Percentiles rank a stretch among this genome's conserved stretches.
Conservation (phyloP, 306 rosid species). For the Casuarina equisetifolia region DNA sequence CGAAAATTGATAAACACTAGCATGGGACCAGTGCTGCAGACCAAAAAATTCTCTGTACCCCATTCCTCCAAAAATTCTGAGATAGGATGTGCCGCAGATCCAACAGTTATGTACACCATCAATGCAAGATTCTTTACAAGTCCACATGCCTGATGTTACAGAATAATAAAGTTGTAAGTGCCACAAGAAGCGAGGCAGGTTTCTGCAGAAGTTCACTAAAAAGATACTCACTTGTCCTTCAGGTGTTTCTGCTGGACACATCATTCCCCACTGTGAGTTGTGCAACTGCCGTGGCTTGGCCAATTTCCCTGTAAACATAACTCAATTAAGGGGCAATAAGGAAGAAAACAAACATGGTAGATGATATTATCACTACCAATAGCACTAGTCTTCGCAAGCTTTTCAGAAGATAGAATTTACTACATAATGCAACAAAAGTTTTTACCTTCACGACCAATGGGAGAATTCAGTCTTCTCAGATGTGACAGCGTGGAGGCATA, state of each 20-base stretch:
- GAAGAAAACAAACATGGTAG: background rate
- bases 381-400: conserved; percentile 14
- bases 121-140: conserved; percentile 96
- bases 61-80: conserved; percentile 97
- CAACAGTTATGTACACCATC: conserved; percentile 98
- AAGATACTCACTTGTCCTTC: conserved; percentile 84
- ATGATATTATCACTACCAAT: background rate
- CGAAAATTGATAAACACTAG: conserved; percentile 19
- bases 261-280: conserved; percentile 99
- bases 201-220: conserved; percentile 18
- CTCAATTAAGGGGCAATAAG: conserved; percentile 17
- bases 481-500: conserved; percentile 95
- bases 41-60: conserved; percentile 99
- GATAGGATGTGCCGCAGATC: conserved; percentile 97
- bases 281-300: conserved; percentile 95
- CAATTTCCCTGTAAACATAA: conserved; percentile 56
- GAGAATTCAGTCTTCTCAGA: conserved; percentile 89
- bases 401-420: background rate
- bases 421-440: background rate
- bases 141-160: conserved; percentile 87
- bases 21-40: conserved; percentile 28
- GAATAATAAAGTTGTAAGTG: conserved; percentile 27
- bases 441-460: conserved; percentile 97
- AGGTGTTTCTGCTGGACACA: conserved; percentile 99
- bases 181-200: conserved; percentile 9